Conservation (phyloP, 169 alveolate genomes). For the Eimeria zaria region DNA sequence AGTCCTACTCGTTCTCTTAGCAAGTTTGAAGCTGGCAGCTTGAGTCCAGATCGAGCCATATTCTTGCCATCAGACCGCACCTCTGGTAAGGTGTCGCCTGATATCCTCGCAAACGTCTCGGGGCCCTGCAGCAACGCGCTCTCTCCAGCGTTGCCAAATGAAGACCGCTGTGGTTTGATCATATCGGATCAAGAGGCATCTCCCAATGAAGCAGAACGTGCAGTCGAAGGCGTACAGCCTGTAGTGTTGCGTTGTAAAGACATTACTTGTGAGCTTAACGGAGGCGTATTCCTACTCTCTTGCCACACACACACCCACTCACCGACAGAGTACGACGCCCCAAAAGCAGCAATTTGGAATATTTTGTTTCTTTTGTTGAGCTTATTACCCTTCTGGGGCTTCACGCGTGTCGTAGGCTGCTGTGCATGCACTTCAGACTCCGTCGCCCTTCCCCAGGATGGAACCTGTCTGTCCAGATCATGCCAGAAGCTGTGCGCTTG, state of each 20-base stretch:
- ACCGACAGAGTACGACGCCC: neutral
- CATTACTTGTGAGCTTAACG: neutral
- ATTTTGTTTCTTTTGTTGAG: neutral
- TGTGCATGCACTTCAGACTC: slow-evolving; percentile 40
- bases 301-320: neutral
- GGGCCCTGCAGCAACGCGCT: slow-evolving; percentile 1
- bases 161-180: neutral
- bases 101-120: neutral
- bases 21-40: slow-evolving; percentile 1
- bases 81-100: slow-evolving; percentile 49
- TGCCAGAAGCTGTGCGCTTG: slow-evolving; percentile 3
- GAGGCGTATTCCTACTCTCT: neutral
- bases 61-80: slow-evolving; percentile 42
- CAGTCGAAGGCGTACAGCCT: slow-evolving; percentile 18
- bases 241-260: slow-evolving; percentile 47
- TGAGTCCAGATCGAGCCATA: slow-evolving; percentile 18
- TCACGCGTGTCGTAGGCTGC: neutral
- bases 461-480: slow-evolving; percentile 3
- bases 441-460: slow-evolving; percentile 19
- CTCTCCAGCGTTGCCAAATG: slow-evolving; percentile 43
- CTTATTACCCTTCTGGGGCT: neutral
- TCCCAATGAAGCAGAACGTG: neutral
- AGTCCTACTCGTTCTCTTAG: slow-evolving; percentile 11
- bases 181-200: neutral
- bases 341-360: neutral